Percentiles rank a stretch among this genome's conserved stretches.
These are phyloP conservation scores for Coffea humblotiana DNA, from an alignment of 305 asterid genomes.

Conservation along the genomic window DNA sequence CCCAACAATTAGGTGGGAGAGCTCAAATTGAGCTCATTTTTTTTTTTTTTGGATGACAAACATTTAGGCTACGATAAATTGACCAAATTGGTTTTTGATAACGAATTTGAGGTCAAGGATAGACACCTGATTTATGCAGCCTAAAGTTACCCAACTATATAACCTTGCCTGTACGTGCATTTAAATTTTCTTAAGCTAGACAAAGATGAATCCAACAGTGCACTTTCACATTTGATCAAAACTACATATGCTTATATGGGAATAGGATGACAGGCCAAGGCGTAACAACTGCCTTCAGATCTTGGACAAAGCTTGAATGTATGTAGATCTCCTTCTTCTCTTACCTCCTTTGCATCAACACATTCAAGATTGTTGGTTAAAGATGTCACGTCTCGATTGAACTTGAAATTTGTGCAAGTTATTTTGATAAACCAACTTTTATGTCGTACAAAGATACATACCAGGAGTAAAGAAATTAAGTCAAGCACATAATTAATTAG, in stretches of 20 bases:
- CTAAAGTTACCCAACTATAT: neutral
- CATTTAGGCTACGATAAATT: neutral
- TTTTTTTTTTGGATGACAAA: neutral
- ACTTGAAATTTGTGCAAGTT: neutral
- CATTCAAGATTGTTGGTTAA: neutral
- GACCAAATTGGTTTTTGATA: neutral
- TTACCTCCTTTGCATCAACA: neutral
- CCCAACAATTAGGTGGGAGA: neutral
- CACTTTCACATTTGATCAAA: neutral
- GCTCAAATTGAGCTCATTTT: neutral
- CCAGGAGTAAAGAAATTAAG: neutral
- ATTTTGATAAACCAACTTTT: too few species aligned
- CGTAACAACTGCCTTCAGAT: neutral
- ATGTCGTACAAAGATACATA: too few species aligned
- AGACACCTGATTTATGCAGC: neutral
- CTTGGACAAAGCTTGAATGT: neutral
- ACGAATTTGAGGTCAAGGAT: neutral
- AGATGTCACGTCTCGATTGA: neutral
- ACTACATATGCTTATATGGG: neutral
- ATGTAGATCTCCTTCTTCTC: neutral
- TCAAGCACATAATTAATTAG: neutral
- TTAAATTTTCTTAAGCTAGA: neutral
- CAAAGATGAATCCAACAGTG: neutral
- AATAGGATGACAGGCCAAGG: neutral
- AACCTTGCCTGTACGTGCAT: neutral